Conservation (phyloP, 345 rosid species). For the Moricandia moricandioides region DNA sequence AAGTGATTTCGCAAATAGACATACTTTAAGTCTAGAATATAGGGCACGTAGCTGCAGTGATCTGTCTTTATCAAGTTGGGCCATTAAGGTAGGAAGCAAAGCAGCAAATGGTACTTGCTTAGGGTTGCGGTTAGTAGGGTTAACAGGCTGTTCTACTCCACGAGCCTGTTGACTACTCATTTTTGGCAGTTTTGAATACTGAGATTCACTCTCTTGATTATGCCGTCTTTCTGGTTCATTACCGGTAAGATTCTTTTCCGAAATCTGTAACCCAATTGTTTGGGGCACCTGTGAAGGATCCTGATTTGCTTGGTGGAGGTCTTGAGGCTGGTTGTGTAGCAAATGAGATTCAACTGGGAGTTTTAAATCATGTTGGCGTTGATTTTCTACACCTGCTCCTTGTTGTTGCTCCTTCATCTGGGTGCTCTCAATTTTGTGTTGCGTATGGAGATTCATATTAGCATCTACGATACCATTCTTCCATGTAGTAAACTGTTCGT, state of each 20-base stretch:
- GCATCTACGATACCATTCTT: conserved; percentile 45
- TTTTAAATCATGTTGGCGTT: conserved; percentile 46
- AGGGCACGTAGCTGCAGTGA: conserved; percentile 82
- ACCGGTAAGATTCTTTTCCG: conserved; percentile 50
- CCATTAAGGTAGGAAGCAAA: conserved; percentile 71
- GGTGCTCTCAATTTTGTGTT: conserved; percentile 33
- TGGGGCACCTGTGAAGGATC: conserved; percentile 52
- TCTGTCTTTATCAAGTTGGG: conserved; percentile 87
- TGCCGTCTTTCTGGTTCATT: conserved; percentile 48
- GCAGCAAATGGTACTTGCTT: conserved; percentile 79
- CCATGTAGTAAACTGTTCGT: conserved; percentile 54
- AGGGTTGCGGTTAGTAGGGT: conserved; percentile 45
- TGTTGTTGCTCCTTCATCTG: conserved; percentile 51
- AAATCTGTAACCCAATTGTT: conserved; percentile 43
- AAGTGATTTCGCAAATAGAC: conserved; percentile 23
- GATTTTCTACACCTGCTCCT: conserved; percentile 45
- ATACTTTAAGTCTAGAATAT: conserved; percentile 67
- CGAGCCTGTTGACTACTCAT: conserved; percentile 63
- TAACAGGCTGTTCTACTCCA: conserved; percentile 51
- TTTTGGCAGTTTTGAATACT: conserved; percentile 56
- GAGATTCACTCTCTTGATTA: conserved; percentile 55
- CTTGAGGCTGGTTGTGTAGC: conserved; percentile 57
- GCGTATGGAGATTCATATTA: conserved; percentile 38
- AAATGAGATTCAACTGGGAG: conserved; percentile 36
- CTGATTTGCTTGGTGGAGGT: conserved; percentile 40